These are phyloP conservation scores for Circinella minor DNA, from an alignment of 371 early-diverging fungal genomes.

Conservation along the genomic window DNA sequence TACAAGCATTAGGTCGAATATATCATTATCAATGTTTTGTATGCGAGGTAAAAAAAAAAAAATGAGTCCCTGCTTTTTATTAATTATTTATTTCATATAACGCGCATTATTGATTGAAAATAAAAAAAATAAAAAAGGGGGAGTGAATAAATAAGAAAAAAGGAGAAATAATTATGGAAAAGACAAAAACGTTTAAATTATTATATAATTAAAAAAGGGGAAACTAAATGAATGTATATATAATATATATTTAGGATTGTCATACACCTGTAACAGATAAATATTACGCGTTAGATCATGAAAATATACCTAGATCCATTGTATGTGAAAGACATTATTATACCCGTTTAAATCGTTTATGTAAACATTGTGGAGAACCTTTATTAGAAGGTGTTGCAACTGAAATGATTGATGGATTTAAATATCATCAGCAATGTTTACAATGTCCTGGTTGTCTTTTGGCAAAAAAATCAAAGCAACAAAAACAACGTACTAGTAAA, in stretches of 20 bases:
- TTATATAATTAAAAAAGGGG: not conserved
- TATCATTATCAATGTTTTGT: slow-evolving; percentile 26
- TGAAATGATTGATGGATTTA: slow-evolving; percentile 13
- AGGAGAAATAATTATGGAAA: not conserved
- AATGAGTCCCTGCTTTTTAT: slow-evolving; percentile 4
- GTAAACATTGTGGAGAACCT: slow-evolving; percentile 15
- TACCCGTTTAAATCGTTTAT: not conserved
- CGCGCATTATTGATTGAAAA: no score
- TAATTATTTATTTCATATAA: not conserved
- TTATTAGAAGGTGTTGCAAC: slow-evolving; percentile 2
- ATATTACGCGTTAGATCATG: slow-evolving; percentile 23
- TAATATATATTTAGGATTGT: slow-evolving; percentile 21
- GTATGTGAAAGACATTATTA: slow-evolving; percentile 25
- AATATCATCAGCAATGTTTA: slow-evolving; percentile 24
- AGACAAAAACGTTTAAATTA: not conserved
- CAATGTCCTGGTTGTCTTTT: slow-evolving; percentile 22
- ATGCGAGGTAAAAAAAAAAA: slow-evolving; percentile 25
- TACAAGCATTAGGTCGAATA: slow-evolving; percentile 17
- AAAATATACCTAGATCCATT: slow-evolving; percentile 5
- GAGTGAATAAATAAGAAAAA: not conserved
- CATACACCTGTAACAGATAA: slow-evolving; percentile 19
- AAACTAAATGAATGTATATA: not conserved
- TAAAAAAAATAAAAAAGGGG: no score
- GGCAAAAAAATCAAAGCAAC: slow-evolving; percentile 12
- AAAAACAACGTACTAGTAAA: not conserved